Base-by-base conservation (phyloP, 2,329 filamentous ascomycete genomes). In the Phyllosticta capitalensis region DNA sequence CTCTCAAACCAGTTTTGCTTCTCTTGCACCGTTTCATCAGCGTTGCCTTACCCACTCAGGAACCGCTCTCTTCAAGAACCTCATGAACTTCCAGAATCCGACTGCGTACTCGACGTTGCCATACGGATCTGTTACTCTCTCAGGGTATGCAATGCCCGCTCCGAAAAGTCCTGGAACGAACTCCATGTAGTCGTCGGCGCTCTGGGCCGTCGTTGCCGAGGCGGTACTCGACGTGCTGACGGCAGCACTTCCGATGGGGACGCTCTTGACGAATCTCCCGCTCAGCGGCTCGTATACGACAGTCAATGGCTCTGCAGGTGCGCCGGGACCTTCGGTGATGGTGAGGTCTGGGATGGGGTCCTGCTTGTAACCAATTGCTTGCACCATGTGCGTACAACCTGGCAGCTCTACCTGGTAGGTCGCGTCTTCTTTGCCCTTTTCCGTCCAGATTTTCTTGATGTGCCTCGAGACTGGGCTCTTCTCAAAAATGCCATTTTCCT, bases 51-150 rank as follows among this genome's bases (percentile, higher is more conserved):
- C 49, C 82, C 83, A 85, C 19, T 72, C 69, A 17, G 80, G 81
- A 20, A 76, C 72, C 4, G 83, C 81, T 61, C 74, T 77, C 70
- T 81, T 81, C 58, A 83, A 69, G 64, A 80, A 85, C 53, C 78
- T 82, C 82, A 86, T 85, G 63, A 87, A 86, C 70, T 87, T 86
- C 67, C 76, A 84, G 66, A 86, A 79, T 0, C 84, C 84, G 55
- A 86, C 84, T 0, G 82, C 81, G 65, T 79, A 75, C 70, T 86
- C 83, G 7, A 82, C 79, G 67, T 85, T 85, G 0, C 83, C 83
- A 49, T 78, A 71, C 0, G 83, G 83, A 72, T 86, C 84, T 9
- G 77, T 77, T 5, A 85, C 82, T 22, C 76, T 73, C 66, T 86
- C 81, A 0, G 84, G 84, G 65, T 81, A 87, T 0, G 83, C 83